Base-by-base conservation (phyloP, 2,329 filamentous ascomycete species). In the Trichoderma sp. region DNA sequence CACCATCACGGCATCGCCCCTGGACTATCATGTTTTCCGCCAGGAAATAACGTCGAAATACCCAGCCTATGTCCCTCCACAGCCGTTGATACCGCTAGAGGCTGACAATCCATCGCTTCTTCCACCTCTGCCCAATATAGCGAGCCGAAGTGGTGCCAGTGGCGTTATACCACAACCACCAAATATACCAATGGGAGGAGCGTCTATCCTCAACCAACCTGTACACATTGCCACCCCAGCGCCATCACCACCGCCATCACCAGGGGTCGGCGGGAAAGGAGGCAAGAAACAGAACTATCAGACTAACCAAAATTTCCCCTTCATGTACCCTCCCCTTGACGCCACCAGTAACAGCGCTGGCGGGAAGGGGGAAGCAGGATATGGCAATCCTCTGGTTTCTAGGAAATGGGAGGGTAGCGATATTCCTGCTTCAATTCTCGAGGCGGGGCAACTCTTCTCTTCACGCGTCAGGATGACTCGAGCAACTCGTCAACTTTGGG, bases 201-300 rank as follows among this genome's bases (percentile, higher is more conserved):
- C 87, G 9, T 97, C 94, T 0, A 98, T 99, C 74, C 85, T 99
- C 29, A 89, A 98, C 76, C 94, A 98, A 75, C 93, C 95, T 6
- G 94, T 99, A 6, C 95, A 99, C 78, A 99, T 99, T 73, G 95
- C 95, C n/a, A 99, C 95, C 1, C 95, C 95, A 0, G 94, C 94
- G 0, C 95, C 95, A 1, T 99, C 95, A 0, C 95, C 95, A 27
- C 95, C 95, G 0, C 95, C 95, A 1, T 97, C 94, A 1, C 95
- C 95, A 0, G 86, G 83, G 10, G 90, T 90, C 37, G 94, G 93
- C 29, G 93, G 93, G 0, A 99, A 98, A 78, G 92, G 92, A 63
- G 94, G 91, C 1, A 99, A 99, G 83, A 99, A 99, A 77, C 95
- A 99, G 75, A 99, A 98, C 73, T 99, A 99, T 74, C 95, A 99